Percentiles rank a stretch among this genome's conserved stretches.
These are phyloP conservation scores for Picochlorum sp. DNA, from an alignment of 139 green algal species.

Conservation along the genomic window DNA sequence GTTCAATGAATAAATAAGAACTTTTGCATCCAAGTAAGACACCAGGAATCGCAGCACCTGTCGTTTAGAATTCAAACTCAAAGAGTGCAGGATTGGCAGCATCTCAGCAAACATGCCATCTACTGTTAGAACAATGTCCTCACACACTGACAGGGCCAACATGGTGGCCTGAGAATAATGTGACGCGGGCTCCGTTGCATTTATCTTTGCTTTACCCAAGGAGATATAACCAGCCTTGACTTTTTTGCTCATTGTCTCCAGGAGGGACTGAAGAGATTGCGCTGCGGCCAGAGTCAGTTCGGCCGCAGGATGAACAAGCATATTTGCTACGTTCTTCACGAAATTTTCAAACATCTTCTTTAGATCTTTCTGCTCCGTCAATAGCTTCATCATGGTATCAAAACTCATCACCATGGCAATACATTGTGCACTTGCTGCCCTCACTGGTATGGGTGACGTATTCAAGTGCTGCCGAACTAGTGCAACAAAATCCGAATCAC, in stretches of 20 bases:
- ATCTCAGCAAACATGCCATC: slow-evolving; percentile 12
- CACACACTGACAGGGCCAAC: background rate
- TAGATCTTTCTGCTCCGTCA: slow-evolving; percentile 3
- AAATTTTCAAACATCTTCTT: slow-evolving; percentile 3
- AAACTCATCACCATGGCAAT: slow-evolving; percentile 5
- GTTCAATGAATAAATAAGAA: background rate
- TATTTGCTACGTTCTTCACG: background rate
- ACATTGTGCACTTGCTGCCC: slow-evolving; percentile 8
- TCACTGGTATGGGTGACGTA: slow-evolving; percentile 13
- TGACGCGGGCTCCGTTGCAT: background rate
- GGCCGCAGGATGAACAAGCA: background rate
- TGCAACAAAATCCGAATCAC: background rate
- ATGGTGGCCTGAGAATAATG: background rate
- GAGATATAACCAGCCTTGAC: background rate
- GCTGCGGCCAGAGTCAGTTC: slow-evolving; percentile 1
- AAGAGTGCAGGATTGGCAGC: slow-evolving; percentile 19
- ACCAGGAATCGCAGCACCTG: slow-evolving; percentile 1
- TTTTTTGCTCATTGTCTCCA: background rate
- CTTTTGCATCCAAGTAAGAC: slow-evolving; percentile 5
- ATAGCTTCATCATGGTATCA: background rate
- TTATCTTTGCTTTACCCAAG: background rate
- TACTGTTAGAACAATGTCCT: slow-evolving; percentile 5
- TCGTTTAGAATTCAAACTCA: background rate
- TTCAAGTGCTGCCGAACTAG: slow-evolving; percentile 7
- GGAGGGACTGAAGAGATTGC: background rate